phyloP scores from a whole-genome alignment of 371 early-diverging fungal genomes.

The Apophysomyces variabilis region DNA sequence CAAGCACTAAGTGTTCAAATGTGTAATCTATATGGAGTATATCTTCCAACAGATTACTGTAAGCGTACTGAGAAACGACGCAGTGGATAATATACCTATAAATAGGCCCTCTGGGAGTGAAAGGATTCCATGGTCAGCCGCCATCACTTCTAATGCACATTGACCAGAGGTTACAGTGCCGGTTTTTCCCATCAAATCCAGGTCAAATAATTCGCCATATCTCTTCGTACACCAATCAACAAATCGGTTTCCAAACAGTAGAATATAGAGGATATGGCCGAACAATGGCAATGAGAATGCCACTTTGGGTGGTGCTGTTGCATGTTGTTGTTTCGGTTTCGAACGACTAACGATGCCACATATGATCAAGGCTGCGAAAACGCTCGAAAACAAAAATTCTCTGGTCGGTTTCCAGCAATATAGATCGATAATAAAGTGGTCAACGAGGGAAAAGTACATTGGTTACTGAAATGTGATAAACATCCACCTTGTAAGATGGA shows the following conservation, averaged over 20 bases:
- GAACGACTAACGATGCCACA: no score
- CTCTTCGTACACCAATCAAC: constrained; percentile 37
- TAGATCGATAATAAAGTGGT: no score
- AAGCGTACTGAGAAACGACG: no score
- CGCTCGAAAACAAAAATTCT: no score
- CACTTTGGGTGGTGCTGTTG: constrained; percentile 29
- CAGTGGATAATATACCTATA: no score
- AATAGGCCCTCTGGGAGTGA: constrained; percentile 27
- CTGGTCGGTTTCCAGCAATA: no score
- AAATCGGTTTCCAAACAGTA: constrained; percentile 24
- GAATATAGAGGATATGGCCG: constrained; percentile 37
- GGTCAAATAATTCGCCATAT: constrained; percentile 41
- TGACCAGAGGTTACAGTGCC: constrained; percentile 32
- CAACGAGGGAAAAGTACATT: no score
- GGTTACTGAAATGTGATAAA: no score
- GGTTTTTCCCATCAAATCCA: constrained; percentile 24
- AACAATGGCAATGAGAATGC: constrained; percentile 35
- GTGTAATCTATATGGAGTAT: constrained; percentile 37
- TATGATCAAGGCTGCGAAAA: no score
- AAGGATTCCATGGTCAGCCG: constrained; percentile 30
- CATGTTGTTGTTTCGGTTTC: no score
- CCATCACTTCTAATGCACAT: constrained; percentile 34
- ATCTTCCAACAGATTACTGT: constrained; percentile 17
- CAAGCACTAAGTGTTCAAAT: constrained; percentile 24
- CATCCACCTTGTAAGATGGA: no score